These are phyloP conservation scores for Hypoxylon perforatum DNA, from an alignment of 495 filamentous ascomycete species.

Conservation along the genomic window DNA sequence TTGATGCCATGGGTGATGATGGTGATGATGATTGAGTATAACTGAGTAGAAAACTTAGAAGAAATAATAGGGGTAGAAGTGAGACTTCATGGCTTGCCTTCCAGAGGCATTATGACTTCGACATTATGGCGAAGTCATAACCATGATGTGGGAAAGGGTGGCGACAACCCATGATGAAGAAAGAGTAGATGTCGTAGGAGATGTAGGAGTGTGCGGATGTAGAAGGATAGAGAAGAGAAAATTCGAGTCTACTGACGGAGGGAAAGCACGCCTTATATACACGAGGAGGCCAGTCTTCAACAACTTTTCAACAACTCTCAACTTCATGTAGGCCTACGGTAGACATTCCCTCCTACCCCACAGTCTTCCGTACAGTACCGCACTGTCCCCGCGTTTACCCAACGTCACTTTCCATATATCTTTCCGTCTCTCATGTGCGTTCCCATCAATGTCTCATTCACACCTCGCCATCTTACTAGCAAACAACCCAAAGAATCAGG, in stretches of 20 bases:
- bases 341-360: not conserved
- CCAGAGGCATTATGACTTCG: too few relatives aligned
- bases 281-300: not conserved
- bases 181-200: too few relatives aligned
- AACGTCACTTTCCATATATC: not conserved
- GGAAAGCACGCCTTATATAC: too few relatives aligned
- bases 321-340: not conserved
- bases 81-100: too few relatives aligned
- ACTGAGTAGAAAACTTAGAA: too few relatives aligned
- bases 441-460: not conserved
- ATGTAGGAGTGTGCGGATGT: not conserved
- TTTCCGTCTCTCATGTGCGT: not conserved
- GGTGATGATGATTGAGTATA: too few relatives aligned
- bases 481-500: not conserved
- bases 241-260: too few relatives aligned
- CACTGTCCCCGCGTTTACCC: conserved; percentile 8
- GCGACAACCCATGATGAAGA: too few relatives aligned
- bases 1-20: too few relatives aligned
- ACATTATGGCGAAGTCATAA: too few relatives aligned
- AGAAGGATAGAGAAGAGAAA: not conserved
- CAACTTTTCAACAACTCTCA: not conserved
- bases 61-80: too few relatives aligned
- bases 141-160: too few relatives aligned
- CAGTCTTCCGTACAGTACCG: conserved; percentile 21
- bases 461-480: not conserved